phyloP scores from a whole-genome alignment of 2,329 filamentous ascomycete genomes.

The Myriosclerotinia curreyana region DNA sequence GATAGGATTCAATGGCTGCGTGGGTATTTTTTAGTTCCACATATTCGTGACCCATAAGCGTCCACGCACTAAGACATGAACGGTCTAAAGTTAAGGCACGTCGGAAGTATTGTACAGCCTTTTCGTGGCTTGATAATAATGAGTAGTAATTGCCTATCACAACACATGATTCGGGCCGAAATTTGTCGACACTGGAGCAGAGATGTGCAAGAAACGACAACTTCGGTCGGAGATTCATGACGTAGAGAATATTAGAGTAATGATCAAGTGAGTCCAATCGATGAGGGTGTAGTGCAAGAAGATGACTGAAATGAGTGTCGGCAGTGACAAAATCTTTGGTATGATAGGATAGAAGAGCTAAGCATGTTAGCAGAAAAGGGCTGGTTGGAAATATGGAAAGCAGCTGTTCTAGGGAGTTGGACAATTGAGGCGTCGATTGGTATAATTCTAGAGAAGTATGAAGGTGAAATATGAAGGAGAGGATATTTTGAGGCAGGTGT shows the following conservation, averaged over 20 bases:
- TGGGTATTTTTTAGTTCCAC: constrained; percentile 99
- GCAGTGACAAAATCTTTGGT: constrained; percentile 73
- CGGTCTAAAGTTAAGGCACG: constrained; percentile 87
- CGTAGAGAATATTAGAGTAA: constrained; percentile 96
- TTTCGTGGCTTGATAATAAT: constrained; percentile 90
- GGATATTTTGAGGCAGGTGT: constrained; percentile 81
- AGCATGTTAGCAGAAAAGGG: constrained; percentile 85
- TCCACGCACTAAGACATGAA: constrained; percentile 92
- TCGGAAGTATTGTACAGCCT: constrained; percentile 96
- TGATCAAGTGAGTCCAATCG: constrained; percentile 87
- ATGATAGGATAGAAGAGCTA: constrained; percentile 85
- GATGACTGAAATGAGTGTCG: constrained; percentile 69
- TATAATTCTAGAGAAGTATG: constrained; percentile 90
- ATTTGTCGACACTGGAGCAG: constrained; percentile 88
- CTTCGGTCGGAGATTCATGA: constrained; percentile 83
- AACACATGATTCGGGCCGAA: constrained; percentile 93
- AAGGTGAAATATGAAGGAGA: constrained; percentile 91
- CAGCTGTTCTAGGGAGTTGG: constrained; percentile 72
- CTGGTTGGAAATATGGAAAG: constrained; percentile 82
- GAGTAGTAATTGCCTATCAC: constrained; percentile 98
- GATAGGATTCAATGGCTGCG: constrained; percentile 94
- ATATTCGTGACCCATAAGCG: constrained; percentile 97
- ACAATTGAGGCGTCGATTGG: constrained; percentile 73
- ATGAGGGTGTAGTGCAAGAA: constrained; percentile 71
- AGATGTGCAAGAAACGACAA: constrained; percentile 89